A percentile compares a stretch with the other conserved stretches of the same genome.
Conservation (phyloP, 2,329 filamentous ascomycete genomes). For the Zymoseptoria passerinii region DNA sequence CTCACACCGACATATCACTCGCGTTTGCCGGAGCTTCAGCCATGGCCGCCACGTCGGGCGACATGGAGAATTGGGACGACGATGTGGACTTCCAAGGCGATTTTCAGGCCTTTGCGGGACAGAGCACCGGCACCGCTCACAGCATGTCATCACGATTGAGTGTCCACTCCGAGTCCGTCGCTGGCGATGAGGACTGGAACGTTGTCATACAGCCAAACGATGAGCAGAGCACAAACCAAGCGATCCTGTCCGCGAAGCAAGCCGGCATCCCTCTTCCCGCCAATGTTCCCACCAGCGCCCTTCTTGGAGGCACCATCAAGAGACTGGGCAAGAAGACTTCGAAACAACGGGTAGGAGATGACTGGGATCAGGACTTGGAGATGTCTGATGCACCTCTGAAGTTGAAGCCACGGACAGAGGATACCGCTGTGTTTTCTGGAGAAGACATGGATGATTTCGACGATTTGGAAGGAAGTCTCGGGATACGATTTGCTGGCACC, state of each 20-base stretch:
- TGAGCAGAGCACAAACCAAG: slow-evolving; percentile 72
- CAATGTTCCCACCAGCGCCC: slow-evolving; percentile 78
- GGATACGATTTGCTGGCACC: slow-evolving; percentile 82
- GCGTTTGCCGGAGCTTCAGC: slow-evolving; percentile 5
- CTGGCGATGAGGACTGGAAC: slow-evolving; percentile 77
- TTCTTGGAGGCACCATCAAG: slow-evolving; percentile 90
- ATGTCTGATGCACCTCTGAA: slow-evolving; percentile 36
- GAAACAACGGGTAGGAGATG: slow-evolving; percentile 39
- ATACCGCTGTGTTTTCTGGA: slow-evolving; percentile 26
- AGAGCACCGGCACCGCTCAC: slow-evolving; percentile 63
- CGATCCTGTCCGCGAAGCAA: slow-evolving; percentile 76
- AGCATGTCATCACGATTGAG: slow-evolving; percentile 72
- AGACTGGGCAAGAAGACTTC: slow-evolving; percentile 58
- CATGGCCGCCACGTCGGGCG: slow-evolving; percentile 51
- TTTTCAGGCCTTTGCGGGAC: slow-evolving; percentile 38
- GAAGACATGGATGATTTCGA: slow-evolving; percentile 64
- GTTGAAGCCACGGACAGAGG: slow-evolving; percentile 31
- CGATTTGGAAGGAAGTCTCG: slow-evolving; percentile 89
- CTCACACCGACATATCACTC: background rate
- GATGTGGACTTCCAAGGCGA: slow-evolving; percentile 53
- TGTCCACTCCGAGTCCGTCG: slow-evolving; percentile 62
- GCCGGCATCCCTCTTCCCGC: slow-evolving; percentile 86
- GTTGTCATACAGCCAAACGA: slow-evolving; percentile 78
- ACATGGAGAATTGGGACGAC: slow-evolving; percentile 60
- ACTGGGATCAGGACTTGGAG: slow-evolving; percentile 45